Evolutionary conservation across 768 basidiomycete genomes (phyloP), one percentile per base, ranked within the genome.

Genomic region (Pulveroboletus sp.): DNA sequence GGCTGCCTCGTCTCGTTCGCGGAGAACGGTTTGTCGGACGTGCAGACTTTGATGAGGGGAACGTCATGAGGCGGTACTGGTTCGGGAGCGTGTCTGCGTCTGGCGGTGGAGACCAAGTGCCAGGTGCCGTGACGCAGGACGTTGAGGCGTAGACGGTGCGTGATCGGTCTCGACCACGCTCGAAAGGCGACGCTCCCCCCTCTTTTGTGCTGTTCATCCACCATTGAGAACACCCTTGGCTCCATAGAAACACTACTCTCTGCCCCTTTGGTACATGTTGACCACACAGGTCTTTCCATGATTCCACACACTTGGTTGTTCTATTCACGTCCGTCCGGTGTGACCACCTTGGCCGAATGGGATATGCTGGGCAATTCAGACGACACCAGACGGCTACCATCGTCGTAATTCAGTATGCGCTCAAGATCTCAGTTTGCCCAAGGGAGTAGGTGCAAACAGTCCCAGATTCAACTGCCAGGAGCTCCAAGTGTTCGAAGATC

Each of bases 41-140:
- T 1, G 73, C 71, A 0, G 79, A 82, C 55, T 74, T 77, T 18
- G 90, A 92, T 57, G 80, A 82, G 59, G 90, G 91, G 73, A 90
- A 89, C 70, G 80, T 78, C 27, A 89, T 88, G 70, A 79, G 76
- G 31, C 82, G 83, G 38, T 76, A 83, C 62, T 79, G 83, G 58
- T 95, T 93, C 78, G 93, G 44, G 33, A 45, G n/a, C 44, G 11
- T 36, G n/a, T 17, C 32, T 21, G 15, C 3, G n/a, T 42, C 30
- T 32, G 14, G 4, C 14, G 10, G 14, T 10, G 18, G 8, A 3
- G 31, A 33, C 8, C 15, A 3, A 21, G 43, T n/a, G 21, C 1
- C 10, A 27, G 31, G 43, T n/a, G 21, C 1, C 10, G 27, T 45
- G 33, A 27, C 5, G 24, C 4, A 7, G 30, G 30, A 24, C 8